A percentile compares a stretch with the other conserved stretches of the same genome.
These are phyloP conservation scores for Cronartium quercuum DNA, from an alignment of 1,284 basidiomycete species.

Conservation along the genomic window DNA sequence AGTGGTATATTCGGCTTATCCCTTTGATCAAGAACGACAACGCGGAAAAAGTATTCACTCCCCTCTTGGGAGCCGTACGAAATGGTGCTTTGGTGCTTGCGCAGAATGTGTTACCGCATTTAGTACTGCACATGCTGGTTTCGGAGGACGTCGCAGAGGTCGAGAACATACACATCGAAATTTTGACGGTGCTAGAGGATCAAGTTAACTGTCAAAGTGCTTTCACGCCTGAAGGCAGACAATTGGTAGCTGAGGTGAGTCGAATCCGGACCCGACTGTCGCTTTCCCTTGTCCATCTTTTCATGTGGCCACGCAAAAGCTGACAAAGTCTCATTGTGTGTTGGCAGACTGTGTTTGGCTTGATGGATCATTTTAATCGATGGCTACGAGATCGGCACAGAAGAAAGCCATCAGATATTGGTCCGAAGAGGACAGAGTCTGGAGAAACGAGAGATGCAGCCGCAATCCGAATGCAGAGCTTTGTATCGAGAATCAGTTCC, in stretches of 20 bases:
- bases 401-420: slow-evolving; percentile 40
- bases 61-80: slow-evolving; percentile 70
- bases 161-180: slow-evolving; percentile 66
- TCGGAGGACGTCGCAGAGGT: slow-evolving; percentile 63
- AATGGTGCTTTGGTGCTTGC: slow-evolving; percentile 88
- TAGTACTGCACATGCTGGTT: slow-evolving; percentile 78
- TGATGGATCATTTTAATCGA: slow-evolving; percentile 89
- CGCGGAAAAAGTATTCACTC: slow-evolving; percentile 67
- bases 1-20: slow-evolving; percentile 83
- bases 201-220: slow-evolving; percentile 63
- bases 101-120: slow-evolving; percentile 81
- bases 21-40: slow-evolving; percentile 53
- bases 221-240: slow-evolving; percentile 66
- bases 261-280: not conserved
- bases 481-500: slow-evolving; percentile 75
- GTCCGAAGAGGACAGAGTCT: slow-evolving; percentile 51
- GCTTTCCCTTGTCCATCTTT: not conserved
- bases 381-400: slow-evolving; percentile 65
- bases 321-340: not conserved
- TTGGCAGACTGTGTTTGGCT: slow-evolving; percentile 76
- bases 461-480: slow-evolving; percentile 61
- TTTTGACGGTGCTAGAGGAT: slow-evolving; percentile 76
- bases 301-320: not conserved
- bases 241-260: slow-evolving; percentile 76
- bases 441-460: slow-evolving; percentile 52